Evolutionary conservation across 2,329 filamentous ascomycete genomes (phyloP).

Genomic region (Periglandula ipomoeae): DNA sequence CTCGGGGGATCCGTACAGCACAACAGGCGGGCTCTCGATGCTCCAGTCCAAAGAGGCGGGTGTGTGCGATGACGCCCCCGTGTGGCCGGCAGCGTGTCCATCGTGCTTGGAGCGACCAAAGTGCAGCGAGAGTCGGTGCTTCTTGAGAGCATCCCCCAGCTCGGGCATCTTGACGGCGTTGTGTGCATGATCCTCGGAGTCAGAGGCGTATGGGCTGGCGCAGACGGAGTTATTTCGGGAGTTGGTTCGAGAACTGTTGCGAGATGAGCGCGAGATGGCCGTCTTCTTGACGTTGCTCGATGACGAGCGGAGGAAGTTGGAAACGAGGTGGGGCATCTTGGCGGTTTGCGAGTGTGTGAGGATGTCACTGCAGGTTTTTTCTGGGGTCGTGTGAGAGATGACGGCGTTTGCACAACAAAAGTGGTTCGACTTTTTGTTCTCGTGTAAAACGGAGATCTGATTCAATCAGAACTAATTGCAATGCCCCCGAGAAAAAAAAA

Average conservation of each 20-base stretch:
- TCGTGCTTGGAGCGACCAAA: conserved; percentile 20
- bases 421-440: no score
- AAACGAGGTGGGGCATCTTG: conserved; percentile 47
- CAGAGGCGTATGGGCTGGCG: conserved; percentile 25
- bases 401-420: no score
- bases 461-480: no score
- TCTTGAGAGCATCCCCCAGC: conserved; percentile 27
- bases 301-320: conserved; percentile 48
- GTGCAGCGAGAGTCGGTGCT: conserved; percentile 32
- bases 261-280: conserved; percentile 20
- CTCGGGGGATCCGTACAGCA: conserved; percentile 69
- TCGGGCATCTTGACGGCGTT: conserved; percentile 29
- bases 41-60: conserved; percentile 41
- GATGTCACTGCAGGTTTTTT: background rate
- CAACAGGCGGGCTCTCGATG: conserved; percentile 79
- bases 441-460: no score
- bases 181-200: conserved; percentile 22
- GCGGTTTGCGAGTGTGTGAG: no score
- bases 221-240: conserved; percentile 20
- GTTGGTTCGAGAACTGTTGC: conserved; percentile 20
- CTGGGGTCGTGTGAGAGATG: no score
- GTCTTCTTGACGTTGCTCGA: conserved; percentile 43
- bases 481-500: no score
- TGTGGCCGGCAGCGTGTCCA: background rate
- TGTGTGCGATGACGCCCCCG: conserved; percentile 23